Evolutionary conservation across 2,329 filamentous ascomycete species (phyloP).

Genomic region (Domatiomyces catenatus): DNA sequence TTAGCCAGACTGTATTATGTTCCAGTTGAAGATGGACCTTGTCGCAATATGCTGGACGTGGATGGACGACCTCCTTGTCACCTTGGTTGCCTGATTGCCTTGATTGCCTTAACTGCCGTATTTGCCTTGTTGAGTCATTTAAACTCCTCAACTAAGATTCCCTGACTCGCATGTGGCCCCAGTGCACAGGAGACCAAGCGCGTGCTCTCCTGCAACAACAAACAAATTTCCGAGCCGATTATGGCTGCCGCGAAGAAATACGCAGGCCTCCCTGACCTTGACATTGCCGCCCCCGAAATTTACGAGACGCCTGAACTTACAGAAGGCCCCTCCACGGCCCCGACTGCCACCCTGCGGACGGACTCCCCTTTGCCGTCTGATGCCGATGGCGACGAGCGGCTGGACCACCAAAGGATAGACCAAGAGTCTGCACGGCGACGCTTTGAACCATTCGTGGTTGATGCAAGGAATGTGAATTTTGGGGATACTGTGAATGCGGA

Average conservation of each 20-base stretch:
- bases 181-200: not conserved
- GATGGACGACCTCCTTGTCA: not conserved
- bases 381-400: conserved; percentile 48
- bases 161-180: not conserved
- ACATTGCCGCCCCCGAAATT: conserved; percentile 87
- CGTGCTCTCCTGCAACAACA: not conserved
- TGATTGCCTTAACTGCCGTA: not conserved
- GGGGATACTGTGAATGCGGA: conserved; percentile 64
- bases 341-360: conserved; percentile 43
- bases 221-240: conserved; percentile 1
- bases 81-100: no score
- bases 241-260: conserved; percentile 74
- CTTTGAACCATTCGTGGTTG: conserved; percentile 61
- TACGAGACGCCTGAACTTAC: conserved; percentile 92
- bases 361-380: conserved; percentile 30
- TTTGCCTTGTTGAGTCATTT: not conserved
- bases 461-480: conserved; percentile 68
- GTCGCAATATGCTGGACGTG: no score
- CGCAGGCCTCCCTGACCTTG: conserved; percentile 63
- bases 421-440: conserved; percentile 64
- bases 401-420: conserved; percentile 62
- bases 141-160: not conserved
- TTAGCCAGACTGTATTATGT: conserved; percentile 1
- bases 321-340: conserved; percentile 74
- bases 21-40: not conserved